Conservation (phyloP, 805 yeast species). For the Cyberlindnera saturnus region DNA sequence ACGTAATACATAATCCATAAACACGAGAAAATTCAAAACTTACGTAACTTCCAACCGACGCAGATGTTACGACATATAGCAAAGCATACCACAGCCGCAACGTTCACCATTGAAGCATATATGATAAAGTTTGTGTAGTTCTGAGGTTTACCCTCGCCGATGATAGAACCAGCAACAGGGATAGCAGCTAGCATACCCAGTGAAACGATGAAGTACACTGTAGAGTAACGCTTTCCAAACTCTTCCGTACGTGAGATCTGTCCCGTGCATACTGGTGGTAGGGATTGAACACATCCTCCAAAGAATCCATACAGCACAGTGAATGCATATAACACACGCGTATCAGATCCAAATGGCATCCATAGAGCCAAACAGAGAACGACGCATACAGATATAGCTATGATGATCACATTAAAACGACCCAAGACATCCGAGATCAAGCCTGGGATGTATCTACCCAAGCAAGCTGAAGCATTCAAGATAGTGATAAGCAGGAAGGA, state of each 20-base stretch:
- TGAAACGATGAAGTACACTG: constrained; percentile 54
- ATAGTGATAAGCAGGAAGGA: constrained; percentile 44
- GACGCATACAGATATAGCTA: constrained; percentile 24
- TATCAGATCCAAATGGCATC: constrained; percentile 35
- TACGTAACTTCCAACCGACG: constrained; percentile 36
- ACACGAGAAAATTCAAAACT: constrained; percentile 21
- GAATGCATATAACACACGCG: constrained; percentile 36
- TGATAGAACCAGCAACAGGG: constrained; percentile 45
- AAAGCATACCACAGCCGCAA: constrained; percentile 34
- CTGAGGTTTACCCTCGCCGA: constrained; percentile 27
- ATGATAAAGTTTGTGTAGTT: constrained; percentile 39
- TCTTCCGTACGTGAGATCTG: constrained; percentile 49
- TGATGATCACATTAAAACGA: constrained; percentile 44
- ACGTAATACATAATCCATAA: too few relatives aligned
- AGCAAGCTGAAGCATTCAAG: constrained; percentile 39
- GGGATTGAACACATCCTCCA: constrained; percentile 49
- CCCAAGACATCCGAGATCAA: constrained; percentile 42
- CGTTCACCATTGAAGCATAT: constrained; percentile 36
- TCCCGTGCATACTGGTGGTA: constrained; percentile 55
- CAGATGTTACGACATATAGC: constrained; percentile 32
- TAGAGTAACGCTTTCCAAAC: constrained; percentile 51
- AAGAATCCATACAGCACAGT: constrained; percentile 47
- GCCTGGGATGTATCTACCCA: constrained; percentile 42
- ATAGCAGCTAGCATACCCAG: constrained; percentile 41
- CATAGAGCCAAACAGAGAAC: constrained; percentile 33